These are phyloP conservation scores for Peronosclerospora sorghi DNA, from an alignment of 352 stramenopile genomes.

Conservation along the genomic window DNA sequence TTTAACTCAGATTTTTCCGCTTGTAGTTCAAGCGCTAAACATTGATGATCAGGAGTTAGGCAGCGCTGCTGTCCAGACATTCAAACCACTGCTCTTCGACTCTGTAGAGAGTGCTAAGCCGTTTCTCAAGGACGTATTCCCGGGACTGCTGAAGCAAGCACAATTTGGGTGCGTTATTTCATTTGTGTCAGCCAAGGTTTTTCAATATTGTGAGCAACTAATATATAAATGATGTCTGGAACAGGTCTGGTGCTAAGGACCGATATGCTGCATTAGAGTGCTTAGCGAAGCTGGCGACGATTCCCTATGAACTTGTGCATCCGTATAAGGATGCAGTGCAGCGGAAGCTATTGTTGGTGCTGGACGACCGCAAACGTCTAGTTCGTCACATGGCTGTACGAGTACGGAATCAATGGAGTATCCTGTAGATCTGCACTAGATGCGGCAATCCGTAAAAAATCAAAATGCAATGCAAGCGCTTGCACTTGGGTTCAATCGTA, in stretches of 20 bases:
- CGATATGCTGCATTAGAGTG: slow-evolving; percentile 68
- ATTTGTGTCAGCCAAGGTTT: not conserved
- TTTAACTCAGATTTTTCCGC: slow-evolving; percentile 65
- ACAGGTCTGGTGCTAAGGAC: slow-evolving; percentile 49
- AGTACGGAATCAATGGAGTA: slow-evolving; percentile 86
- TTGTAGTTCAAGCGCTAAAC: slow-evolving; percentile 78
- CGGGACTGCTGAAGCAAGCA: slow-evolving; percentile 70
- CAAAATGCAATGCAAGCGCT: no score
- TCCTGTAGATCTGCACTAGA: slow-evolving; percentile 51
- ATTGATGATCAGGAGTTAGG: slow-evolving; percentile 58
- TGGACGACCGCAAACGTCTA: slow-evolving; percentile 83
- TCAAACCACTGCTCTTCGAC: slow-evolving; percentile 64
- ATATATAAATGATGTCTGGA: slow-evolving; percentile 1
- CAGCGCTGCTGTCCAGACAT: slow-evolving; percentile 68
- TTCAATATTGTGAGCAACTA: not conserved
- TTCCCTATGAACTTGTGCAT: slow-evolving; percentile 82
- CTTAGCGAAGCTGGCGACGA: slow-evolving; percentile 60
- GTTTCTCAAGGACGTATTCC: slow-evolving; percentile 79
- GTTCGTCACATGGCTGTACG: slow-evolving; percentile 79
- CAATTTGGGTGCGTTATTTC: slow-evolving; percentile 49
- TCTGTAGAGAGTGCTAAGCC: slow-evolving; percentile 72
- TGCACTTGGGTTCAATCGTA: no score
- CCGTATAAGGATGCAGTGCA: slow-evolving; percentile 81
- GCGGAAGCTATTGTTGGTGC: slow-evolving; percentile 51
- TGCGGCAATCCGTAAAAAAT: no score